Evolutionary conservation across 306 rosid genomes (phyloP), one percentile per base, ranked within the genome.

Genomic region (Cyamopsis tetragonoloba): DNA sequence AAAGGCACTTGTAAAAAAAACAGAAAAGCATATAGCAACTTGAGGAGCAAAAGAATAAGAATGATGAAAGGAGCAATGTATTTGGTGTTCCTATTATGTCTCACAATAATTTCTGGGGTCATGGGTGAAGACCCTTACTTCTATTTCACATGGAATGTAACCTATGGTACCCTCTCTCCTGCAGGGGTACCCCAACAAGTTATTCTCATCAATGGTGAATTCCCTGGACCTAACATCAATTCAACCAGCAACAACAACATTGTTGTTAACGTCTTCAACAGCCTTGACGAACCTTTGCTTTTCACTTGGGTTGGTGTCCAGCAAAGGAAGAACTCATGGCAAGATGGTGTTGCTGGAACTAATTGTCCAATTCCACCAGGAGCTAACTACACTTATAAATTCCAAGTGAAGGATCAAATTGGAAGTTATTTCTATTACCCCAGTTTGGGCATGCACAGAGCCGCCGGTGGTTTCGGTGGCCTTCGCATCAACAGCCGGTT

Each of bases 321-420:
- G 24, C 96, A 89, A 2, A 79, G 96, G 75, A 92, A 89, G 79
- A 92, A 92, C 62, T 69, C 87, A 0, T 92, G 98, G 98, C 88
- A 86, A 64, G 96, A 92, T 47, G 98, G 98, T 10, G 28, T 62
- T 0, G 64, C 34, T 0, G 98, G 96, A 49, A 83, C 89, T 5
- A 88, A 81, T 63, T 92, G 98, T 67, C 98, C 98, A 2, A 89
- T 92, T 2, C 70, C 1, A 1, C 81, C 96, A 0, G 89, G 91
- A 3, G 59, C 59, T n/a, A 92, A 92, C 83, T 84, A 3, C 82
- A 92, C 96, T 0, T 89, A 87, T 54, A 62, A 55, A 0, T 86
- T 79, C 79, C 98, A 92, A 62, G 88, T 87, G 1, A 92, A 92
- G 89, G 98, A 92, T 31, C 98, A 92, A 38, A 91, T 91, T 0